Percentiles rank a stretch among this genome's conserved stretches.
Evolutionary conservation across 1,284 basidiomycete genomes (phyloP).

Genomic region (Neolentinus lepideus): DNA sequence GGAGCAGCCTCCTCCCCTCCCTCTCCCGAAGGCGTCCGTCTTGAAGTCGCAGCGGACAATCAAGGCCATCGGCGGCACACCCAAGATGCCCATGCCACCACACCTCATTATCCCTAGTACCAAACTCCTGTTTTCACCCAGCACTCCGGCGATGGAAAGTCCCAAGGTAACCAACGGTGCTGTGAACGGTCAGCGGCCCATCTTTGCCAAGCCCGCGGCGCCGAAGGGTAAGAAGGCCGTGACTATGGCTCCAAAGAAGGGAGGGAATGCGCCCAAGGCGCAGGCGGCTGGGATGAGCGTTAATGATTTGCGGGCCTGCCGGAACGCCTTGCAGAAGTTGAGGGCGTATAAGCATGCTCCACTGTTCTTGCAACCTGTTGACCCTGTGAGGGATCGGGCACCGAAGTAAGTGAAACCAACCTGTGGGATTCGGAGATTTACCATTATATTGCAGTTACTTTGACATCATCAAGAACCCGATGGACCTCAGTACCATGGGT

Average conservation of each 20-base stretch:
- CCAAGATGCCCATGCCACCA: constrained; percentile 36
- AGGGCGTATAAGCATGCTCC: constrained; percentile 61
- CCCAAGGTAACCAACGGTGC: constrained; percentile 21
- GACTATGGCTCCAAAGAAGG: constrained; percentile 23
- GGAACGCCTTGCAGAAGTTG: constrained; percentile 80
- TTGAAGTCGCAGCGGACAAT: constrained; percentile 31
- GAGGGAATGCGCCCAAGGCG: constrained; percentile 54
- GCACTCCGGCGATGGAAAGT: constrained; percentile 10
- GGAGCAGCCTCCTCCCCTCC: constrained; percentile 50
- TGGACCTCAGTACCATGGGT: constrained; percentile 89
- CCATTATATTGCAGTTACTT: constrained; percentile 60
- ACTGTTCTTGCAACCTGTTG: constrained; percentile 85
- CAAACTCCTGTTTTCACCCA: background rate
- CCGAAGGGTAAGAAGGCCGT: constrained; percentile 12
- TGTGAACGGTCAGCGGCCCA: constrained; percentile 17
- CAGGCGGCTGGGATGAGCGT: constrained; percentile 79
- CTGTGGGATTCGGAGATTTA: background rate
- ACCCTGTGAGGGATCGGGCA: constrained; percentile 80
- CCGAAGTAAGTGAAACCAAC: constrained; percentile 53
- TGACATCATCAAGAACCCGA: constrained; percentile 85
- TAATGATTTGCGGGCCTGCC: constrained; percentile 76
- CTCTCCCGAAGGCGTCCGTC: constrained; percentile 38
- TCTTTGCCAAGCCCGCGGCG: background rate
- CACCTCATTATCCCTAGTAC: constrained; percentile 16
- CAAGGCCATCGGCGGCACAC: constrained; percentile 35